Evolutionary conservation across 306 rosid genomes (phyloP).

Genomic region (Glycyrrhiza uralensis): DNA sequence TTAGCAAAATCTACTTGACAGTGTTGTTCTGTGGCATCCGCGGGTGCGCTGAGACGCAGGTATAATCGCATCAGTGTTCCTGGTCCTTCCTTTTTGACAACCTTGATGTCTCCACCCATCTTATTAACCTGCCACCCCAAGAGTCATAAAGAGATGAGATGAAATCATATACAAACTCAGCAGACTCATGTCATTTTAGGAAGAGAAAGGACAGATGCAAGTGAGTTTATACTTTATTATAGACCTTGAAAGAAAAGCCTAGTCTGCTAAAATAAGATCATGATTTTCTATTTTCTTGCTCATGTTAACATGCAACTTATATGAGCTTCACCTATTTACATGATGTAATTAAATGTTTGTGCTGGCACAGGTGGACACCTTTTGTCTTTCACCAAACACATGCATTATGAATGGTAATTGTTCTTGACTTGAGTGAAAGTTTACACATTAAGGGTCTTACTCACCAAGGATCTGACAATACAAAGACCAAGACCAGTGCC

Average conservation of each 20-base stretch:
- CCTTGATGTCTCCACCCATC: slow-evolving; percentile 99
- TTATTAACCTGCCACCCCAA: slow-evolving; percentile 67
- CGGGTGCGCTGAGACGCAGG: slow-evolving; percentile 62
- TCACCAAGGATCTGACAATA: slow-evolving; percentile 88
- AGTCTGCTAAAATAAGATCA: not conserved
- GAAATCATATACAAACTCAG: not conserved
- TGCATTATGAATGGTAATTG: slow-evolving; percentile 5
- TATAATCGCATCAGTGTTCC: slow-evolving; percentile 87
- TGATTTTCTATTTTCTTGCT: slow-evolving; percentile 14
- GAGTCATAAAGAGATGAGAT: not conserved
- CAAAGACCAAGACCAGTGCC: slow-evolving; percentile 99
- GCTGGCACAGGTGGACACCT: not conserved
- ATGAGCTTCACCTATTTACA: not conserved
- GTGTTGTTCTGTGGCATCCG: slow-evolving; percentile 60
- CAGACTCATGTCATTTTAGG: not conserved
- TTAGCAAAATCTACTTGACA: slow-evolving; percentile 62
- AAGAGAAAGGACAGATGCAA: not conserved
- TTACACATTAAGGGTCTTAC: slow-evolving; percentile 30
- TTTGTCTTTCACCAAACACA: not conserved
- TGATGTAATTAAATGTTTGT: not conserved
- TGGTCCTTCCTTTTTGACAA: slow-evolving; percentile 74
- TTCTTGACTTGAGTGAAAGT: not conserved
- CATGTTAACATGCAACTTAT: slow-evolving; percentile 14
- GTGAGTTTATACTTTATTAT: not conserved
- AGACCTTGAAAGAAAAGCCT: slow-evolving; percentile 2